Evolutionary conservation across 1,139 yeast species (phyloP).

Genomic region (Yamadazyma mexicana): DNA sequence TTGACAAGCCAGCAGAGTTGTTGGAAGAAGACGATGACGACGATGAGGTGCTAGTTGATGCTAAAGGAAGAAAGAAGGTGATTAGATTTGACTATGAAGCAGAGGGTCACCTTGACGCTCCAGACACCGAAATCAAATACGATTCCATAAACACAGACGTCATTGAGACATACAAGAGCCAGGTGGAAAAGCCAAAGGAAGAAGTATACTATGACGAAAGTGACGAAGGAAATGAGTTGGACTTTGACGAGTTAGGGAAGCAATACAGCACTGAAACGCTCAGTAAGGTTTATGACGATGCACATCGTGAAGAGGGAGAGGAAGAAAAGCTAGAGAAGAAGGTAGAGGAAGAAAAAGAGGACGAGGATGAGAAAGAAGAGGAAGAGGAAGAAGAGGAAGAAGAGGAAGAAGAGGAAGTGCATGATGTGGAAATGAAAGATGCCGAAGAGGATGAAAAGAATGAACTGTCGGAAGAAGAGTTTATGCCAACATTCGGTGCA

Average conservation of each 20-base stretch:
- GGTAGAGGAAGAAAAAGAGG: slow-evolving; percentile 6
- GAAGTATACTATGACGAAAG: slow-evolving; percentile 45
- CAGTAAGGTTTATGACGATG: slow-evolving; percentile 25
- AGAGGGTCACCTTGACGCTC: slow-evolving; percentile 25
- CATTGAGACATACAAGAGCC: slow-evolving; percentile 21
- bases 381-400: background rate
- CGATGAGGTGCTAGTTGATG: slow-evolving; percentile 51
- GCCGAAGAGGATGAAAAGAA: slow-evolving; percentile 10
- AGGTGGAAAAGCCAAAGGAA: slow-evolving; percentile 25
- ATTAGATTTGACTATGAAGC: slow-evolving; percentile 39
- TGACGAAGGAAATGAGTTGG: slow-evolving; percentile 39
- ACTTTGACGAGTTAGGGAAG: slow-evolving; percentile 27
- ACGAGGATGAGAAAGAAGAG: slow-evolving; percentile 3
- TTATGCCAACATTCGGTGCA: slow-evolving; percentile 52
- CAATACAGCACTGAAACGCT: slow-evolving; percentile 31
- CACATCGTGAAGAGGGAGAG: slow-evolving; percentile 20
- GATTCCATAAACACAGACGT: slow-evolving; percentile 19
- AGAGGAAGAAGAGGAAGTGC: slow-evolving; percentile 12
- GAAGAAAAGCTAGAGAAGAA: slow-evolving; percentile 3
- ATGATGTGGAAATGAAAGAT: background rate
- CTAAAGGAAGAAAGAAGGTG: slow-evolving; percentile 42
- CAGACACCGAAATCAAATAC: slow-evolving; percentile 16
- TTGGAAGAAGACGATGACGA: slow-evolving; percentile 48
- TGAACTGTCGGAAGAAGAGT: slow-evolving; percentile 16
- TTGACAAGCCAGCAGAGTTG: slow-evolving; percentile 59